These are phyloP conservation scores for Miscanthus lutarioriparius DNA, from an alignment of 176 grass and related monocot species.

Conservation along the genomic window DNA sequence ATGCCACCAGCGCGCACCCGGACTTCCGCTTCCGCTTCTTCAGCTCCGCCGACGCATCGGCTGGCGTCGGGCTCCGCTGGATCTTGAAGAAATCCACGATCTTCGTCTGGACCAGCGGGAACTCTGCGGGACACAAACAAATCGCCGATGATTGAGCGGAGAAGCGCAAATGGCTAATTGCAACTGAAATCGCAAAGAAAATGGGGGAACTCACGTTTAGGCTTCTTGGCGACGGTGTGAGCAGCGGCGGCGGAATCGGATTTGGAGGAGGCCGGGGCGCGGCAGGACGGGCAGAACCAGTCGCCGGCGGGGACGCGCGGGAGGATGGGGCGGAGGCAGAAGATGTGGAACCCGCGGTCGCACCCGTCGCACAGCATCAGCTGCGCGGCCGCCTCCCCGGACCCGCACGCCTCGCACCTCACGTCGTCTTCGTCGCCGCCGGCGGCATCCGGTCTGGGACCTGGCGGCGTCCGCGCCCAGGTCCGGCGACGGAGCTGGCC, in stretches of 20 bases:
- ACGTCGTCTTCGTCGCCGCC: slow-evolving; percentile 44
- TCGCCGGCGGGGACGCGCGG: slow-evolving; percentile 67
- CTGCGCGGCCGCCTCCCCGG: slow-evolving; percentile 54
- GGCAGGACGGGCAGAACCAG: slow-evolving; percentile 84
- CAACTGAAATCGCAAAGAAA: background rate
- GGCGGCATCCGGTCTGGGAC: background rate
- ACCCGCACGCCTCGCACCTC: slow-evolving; percentile 68
- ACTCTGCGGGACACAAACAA: slow-evolving; percentile 41
- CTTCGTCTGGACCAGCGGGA: slow-evolving; percentile 83
- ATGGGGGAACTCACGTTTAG: slow-evolving; percentile 41
- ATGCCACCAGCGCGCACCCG: slow-evolving; percentile 19
- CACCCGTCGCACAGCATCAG: slow-evolving; percentile 90
- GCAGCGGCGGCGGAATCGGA: slow-evolving; percentile 17
- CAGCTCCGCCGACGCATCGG: background rate
- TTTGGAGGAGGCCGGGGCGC: slow-evolving; percentile 3
- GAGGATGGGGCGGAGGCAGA: slow-evolving; percentile 94
- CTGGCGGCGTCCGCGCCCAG: slow-evolving; percentile 33
- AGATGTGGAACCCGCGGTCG: slow-evolving; percentile 82
- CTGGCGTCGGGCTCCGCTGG: slow-evolving; percentile 33
- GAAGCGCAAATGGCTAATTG: background rate
- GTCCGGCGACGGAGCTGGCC: slow-evolving; percentile 46
- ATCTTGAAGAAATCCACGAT: slow-evolving; percentile 99
- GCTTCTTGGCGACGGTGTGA: slow-evolving; percentile 39
- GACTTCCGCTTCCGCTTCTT: slow-evolving; percentile 69
- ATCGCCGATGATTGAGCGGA: background rate